These are phyloP conservation scores for Suillus clintonianus DNA, from an alignment of 768 basidiomycete species.

Conservation along the genomic window DNA sequence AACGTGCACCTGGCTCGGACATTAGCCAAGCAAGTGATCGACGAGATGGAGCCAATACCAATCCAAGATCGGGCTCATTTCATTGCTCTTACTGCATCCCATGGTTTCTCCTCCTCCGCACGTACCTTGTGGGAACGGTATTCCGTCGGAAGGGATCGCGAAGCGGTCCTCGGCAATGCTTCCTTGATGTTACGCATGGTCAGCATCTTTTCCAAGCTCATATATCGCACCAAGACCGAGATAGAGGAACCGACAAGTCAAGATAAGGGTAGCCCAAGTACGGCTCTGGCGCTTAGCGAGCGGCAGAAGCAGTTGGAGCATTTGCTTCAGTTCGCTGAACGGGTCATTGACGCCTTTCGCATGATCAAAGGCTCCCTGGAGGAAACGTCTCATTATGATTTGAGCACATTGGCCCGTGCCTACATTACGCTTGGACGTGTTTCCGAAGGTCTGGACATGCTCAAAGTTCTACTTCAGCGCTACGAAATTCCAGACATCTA, in stretches of 20 bases:
- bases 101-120: constrained; percentile 50
- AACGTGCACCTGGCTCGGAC: constrained; percentile 48
- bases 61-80: constrained; percentile 48
- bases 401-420: constrained; percentile 65
- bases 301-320: constrained; percentile 12
- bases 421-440: constrained; percentile 57
- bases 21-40: constrained; percentile 51
- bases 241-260: constrained; percentile 7
- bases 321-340: constrained; percentile 41
- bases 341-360: constrained; percentile 47
- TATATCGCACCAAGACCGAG: constrained; percentile 20
- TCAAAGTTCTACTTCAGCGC: constrained; percentile 49
- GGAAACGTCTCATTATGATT: constrained; percentile 45
- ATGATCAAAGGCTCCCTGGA: constrained; percentile 47
- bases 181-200: constrained; percentile 44
- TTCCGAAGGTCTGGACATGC: constrained; percentile 45
- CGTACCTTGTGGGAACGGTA: constrained; percentile 61
- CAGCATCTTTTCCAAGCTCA: constrained; percentile 38
- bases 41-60: constrained; percentile 42
- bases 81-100: constrained; percentile 45
- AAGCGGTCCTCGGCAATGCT: constrained; percentile 46
- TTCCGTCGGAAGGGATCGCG: constrained; percentile 41
- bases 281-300: constrained; percentile 14
- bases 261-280: constrained; percentile 17
- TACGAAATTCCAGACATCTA: constrained; percentile 57